Percentiles rank a stretch among this genome's conserved stretches.
Conservation (phyloP, 2,329 filamentous ascomycete species). For the Colletotrichum brevisporum region DNA sequence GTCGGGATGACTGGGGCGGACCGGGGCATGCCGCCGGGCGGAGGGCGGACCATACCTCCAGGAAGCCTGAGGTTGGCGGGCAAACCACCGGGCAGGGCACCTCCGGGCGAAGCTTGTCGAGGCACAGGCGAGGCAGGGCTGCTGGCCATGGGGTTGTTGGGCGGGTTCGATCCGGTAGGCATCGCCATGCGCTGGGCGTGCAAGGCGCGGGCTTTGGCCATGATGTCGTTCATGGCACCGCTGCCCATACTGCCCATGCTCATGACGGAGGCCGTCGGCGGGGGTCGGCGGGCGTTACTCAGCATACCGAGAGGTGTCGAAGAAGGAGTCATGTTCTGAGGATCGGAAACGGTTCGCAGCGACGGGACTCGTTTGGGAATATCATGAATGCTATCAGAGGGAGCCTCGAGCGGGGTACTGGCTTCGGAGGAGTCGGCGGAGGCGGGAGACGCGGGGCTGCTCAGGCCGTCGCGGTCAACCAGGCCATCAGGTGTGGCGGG, state of each 20-base stretch:
- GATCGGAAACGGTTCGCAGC: conserved; percentile 72
- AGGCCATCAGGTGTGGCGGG: conserved; percentile 64
- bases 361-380: conserved; percentile 68
- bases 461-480: conserved; percentile 49
- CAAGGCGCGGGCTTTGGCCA: conserved; percentile 63
- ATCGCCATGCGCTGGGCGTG: conserved; percentile 61
- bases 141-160: conserved; percentile 48
- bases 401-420: conserved; percentile 62
- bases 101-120: conserved; percentile 44
- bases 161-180: conserved; percentile 45
- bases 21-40: conserved; percentile 63
- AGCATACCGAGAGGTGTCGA: conserved; percentile 87
- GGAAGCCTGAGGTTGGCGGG: conserved; percentile 59
- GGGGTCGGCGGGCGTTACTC: conserved; percentile 73
- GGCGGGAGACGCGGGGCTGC: conserved; percentile 59
- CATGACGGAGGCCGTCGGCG: conserved; percentile 54
- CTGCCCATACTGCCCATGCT: conserved; percentile 45
- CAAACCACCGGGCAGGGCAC: conserved; percentile 58
- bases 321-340: conserved; percentile 79
- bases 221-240: conserved; percentile 55
- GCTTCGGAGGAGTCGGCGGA: conserved; percentile 63
- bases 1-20: conserved; percentile 66
- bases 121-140: conserved; percentile 47
- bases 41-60: conserved; percentile 58
- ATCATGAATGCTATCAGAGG: conserved; percentile 51